Base-by-base conservation (phyloP, 2,329 filamentous ascomycete genomes). In the Xylaria sp. region DNA sequence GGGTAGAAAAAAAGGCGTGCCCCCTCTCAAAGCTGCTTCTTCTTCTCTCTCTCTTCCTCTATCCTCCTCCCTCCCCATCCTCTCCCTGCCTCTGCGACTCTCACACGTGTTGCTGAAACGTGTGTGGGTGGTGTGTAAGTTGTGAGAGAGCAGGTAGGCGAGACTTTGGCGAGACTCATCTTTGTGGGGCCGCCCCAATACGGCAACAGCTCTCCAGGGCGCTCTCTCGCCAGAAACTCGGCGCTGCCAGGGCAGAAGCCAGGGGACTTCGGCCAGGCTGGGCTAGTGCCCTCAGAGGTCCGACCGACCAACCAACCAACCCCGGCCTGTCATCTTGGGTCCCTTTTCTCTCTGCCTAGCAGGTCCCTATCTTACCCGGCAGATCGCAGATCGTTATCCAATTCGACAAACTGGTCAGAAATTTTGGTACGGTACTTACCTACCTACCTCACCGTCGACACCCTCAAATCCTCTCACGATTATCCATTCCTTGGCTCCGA, bases 371-470 rank as follows among this genome's bases (percentile, higher is more conserved):
- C 34, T 37, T 37, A 37, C 46, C 50, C 23, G 59, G 66, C 66
- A 69, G 69, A 69, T 71, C 63, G 59, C 66, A 69, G 69, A 69
- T 71, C 63, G 48, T 58, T 56, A 63, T 70, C 69, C 66, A 52
- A 60, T 41, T 59, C 55, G 46, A 39, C 61, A 65, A 60, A 51
- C 54, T 44, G 8, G 57, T 13, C 52, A 31, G 39, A 55, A 51
- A 50, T 60, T 55, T 63, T 20, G 4, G 37, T 51, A 55, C 28
- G 28, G 28, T 28, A 28, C 28, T 3, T 28, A 28, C 28, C 28
- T 28, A 28, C 28, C 28, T 28, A 28, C 28, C 28, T 28, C 28
- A 28, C 48, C 25, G 44, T 52, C 54, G 23, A 59, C 44, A 12
- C 4, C 23, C 55, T 50, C 56, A 44, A 56, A 31, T 23, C 15